Evolutionary conservation across 2,329 filamentous ascomycete genomes (phyloP).

Genomic region (Myriosclerotinia curreyana): DNA sequence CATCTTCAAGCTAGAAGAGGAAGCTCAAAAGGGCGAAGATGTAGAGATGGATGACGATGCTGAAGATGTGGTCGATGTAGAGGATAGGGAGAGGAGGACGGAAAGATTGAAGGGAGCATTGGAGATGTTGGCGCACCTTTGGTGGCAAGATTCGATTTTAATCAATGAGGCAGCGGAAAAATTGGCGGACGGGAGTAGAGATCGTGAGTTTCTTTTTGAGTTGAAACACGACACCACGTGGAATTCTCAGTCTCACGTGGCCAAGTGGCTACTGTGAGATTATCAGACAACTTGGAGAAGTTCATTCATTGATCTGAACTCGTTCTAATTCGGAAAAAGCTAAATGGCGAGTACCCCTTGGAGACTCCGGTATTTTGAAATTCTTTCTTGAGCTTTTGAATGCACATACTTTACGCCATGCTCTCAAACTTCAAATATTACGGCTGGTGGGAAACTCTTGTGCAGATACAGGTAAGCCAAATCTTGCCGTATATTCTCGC

Average conservation of each 20-base stretch:
- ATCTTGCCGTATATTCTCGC: not conserved
- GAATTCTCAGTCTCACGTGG: conserved; percentile 9
- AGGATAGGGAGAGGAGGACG: conserved; percentile 35
- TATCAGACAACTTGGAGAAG: not conserved
- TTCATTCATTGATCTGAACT: not conserved
- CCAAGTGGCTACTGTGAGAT: not conserved
- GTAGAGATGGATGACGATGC: conserved; percentile 28
- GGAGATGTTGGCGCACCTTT: conserved; percentile 40
- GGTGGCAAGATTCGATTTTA: conserved; percentile 43
- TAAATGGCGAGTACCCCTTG: conserved; percentile 55
- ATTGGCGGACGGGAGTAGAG: conserved; percentile 54
- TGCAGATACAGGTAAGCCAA: conserved; percentile 53
- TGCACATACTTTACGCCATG: conserved; percentile 22
- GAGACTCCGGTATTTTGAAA: conserved; percentile 55
- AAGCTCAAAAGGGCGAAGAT: conserved; percentile 20
- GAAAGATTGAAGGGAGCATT: conserved; percentile 32
- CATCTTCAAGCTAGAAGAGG: conserved; percentile 30
- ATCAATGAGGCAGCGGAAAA: conserved; percentile 51
- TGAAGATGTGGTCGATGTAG: conserved; percentile 33
- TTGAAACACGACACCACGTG: not conserved
- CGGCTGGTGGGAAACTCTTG: conserved; percentile 61
- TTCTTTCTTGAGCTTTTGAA: conserved; percentile 53
- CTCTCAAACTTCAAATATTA: conserved; percentile 52
- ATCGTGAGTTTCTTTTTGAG: conserved; percentile 46
- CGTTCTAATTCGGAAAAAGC: conserved; percentile 40